Evolutionary conservation across 148 eudicot species (phyloP).

Genomic region (Chenopodium quinoa): DNA sequence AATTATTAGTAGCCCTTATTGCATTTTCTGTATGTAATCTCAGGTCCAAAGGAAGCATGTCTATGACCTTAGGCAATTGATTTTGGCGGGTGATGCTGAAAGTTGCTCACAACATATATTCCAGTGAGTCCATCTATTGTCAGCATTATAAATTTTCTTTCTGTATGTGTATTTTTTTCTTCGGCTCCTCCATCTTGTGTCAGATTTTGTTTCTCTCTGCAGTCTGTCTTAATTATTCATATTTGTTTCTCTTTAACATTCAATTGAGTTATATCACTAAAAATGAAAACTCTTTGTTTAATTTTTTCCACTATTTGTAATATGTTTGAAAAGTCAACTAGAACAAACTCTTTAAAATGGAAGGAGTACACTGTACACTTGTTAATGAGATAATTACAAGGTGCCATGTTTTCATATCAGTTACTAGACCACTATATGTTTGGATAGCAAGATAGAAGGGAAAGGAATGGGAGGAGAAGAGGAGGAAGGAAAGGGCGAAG

Average conservation of each 20-base stretch:
- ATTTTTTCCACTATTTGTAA: background rate
- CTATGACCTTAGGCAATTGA: slow-evolving; percentile 81
- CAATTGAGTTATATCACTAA: background rate
- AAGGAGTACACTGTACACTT: background rate
- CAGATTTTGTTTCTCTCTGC: background rate
- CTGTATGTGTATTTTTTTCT: background rate
- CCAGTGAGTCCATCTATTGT: slow-evolving; percentile 53
- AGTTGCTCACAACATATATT: slow-evolving; percentile 74
- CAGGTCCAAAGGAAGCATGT: slow-evolving; percentile 99
- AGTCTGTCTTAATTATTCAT: background rate
- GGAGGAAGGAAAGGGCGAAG: too few relatives aligned
- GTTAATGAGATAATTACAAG: too few relatives aligned
- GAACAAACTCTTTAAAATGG: background rate
- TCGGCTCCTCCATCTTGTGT: slow-evolving; percentile 10
- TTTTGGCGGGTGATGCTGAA: slow-evolving; percentile 80
- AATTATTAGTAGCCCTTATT: slow-evolving; percentile 1
- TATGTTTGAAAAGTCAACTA: background rate
- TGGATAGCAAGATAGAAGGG: too few relatives aligned
- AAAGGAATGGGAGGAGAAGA: too few relatives aligned
- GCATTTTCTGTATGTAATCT: slow-evolving; percentile 7
- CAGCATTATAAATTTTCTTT: background rate
- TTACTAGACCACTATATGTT: background rate
- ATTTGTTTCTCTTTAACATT: too few relatives aligned
- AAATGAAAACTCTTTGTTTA: background rate
- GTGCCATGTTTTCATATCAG: background rate